These are phyloP conservation scores for Anthostomella pinea DNA, from an alignment of 2,329 filamentous ascomycete species.

Conservation along the genomic window DNA sequence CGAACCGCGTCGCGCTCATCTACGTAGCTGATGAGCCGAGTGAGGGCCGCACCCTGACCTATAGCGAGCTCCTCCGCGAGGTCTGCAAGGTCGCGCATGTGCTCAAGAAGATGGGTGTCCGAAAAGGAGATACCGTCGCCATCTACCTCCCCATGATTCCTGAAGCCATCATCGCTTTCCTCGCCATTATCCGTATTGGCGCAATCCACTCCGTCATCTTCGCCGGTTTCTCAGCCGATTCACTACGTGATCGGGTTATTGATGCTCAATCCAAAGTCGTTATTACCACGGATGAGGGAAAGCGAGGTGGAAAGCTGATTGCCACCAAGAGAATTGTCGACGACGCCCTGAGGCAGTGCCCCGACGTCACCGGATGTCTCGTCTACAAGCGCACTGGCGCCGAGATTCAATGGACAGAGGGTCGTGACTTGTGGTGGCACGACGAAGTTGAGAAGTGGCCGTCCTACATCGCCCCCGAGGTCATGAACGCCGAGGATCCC, in stretches of 20 bases:
- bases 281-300: slow-evolving; percentile 96
- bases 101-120: slow-evolving; percentile 91
- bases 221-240: slow-evolving; percentile 95
- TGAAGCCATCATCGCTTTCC: slow-evolving; percentile 85
- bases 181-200: slow-evolving; percentile 89
- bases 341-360: slow-evolving; percentile 94
- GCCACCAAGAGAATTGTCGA: slow-evolving; percentile 99
- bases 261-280: slow-evolving; percentile 90
- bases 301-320: slow-evolving; percentile 95
- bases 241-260: slow-evolving; percentile 88
- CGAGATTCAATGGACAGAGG: slow-evolving; percentile 85
- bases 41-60: slow-evolving; percentile 87
- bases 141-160: slow-evolving; percentile 99
- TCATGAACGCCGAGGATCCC: slow-evolving; percentile 90
- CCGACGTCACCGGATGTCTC: slow-evolving; percentile 77
- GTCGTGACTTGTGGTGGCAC: slow-evolving; percentile 96
- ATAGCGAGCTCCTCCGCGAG: slow-evolving; percentile 87
- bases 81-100: slow-evolving; percentile 85
- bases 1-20: slow-evolving; percentile 91
- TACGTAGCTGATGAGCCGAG: slow-evolving; percentile 93
- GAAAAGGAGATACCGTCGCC: slow-evolving; percentile 95
- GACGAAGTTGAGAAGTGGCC: slow-evolving; percentile 98
- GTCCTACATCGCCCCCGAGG: slow-evolving; percentile 82
- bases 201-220: slow-evolving; percentile 98
- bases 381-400: slow-evolving; percentile 95